These are phyloP conservation scores for Cicer chorassanicum DNA, from an alignment of 306 rosid genomes.

Conservation along the genomic window DNA sequence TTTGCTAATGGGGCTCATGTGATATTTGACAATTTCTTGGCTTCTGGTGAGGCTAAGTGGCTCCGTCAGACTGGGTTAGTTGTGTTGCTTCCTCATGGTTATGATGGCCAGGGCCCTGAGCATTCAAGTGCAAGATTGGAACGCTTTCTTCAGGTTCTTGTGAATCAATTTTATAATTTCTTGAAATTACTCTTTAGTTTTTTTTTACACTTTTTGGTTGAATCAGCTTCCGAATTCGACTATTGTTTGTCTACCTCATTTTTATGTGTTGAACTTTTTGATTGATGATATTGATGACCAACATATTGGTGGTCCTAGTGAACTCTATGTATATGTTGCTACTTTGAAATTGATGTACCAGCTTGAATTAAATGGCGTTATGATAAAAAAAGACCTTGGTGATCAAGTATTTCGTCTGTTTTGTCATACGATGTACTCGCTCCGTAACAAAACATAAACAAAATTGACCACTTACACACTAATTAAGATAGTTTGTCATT, in stretches of 20 bases:
- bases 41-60: conserved; percentile 97
- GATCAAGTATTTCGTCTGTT: background rate
- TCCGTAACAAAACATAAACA: no score
- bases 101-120: conserved; percentile 99
- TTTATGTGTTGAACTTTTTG: conserved; percentile 37
- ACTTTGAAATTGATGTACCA: conserved; percentile 27
- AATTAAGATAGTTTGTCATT: no score
- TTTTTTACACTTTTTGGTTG: conserved; percentile 6
- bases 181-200: background rate
- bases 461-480: no score
- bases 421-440: conserved; percentile 1
- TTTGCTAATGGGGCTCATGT: conserved; percentile 97
- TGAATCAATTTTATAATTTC: conserved; percentile 36
- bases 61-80: conserved; percentile 96
- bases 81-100: conserved; percentile 94
- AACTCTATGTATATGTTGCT: conserved; percentile 2
- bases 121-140: conserved; percentile 93
- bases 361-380: conserved; percentile 18
- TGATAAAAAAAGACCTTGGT: conserved; percentile 1
- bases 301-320: conserved; percentile 19
- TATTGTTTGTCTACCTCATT: conserved; percentile 22
- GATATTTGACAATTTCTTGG: conserved; percentile 90
- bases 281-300: conserved; percentile 26
- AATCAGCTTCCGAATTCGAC: conserved; percentile 20
- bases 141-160: conserved; percentile 89